Evolutionary conservation across 2,329 filamentous ascomycete species (phyloP).

Genomic region (Aureobasidium leucospermi): DNA sequence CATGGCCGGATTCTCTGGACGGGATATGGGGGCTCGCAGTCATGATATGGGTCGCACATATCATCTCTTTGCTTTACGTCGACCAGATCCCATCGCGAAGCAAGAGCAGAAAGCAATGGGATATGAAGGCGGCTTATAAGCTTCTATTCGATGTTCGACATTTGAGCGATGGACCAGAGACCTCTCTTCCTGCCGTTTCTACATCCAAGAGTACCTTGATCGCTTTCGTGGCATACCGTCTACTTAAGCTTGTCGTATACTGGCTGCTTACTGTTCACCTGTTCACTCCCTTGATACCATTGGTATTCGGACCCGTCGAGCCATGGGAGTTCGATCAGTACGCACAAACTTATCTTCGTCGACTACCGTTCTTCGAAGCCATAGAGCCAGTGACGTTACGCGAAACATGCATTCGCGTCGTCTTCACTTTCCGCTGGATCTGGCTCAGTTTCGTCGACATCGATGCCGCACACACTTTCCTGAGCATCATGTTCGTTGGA

Average conservation of each 20-base stretch:
- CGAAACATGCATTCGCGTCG: background rate
- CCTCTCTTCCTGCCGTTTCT: background rate
- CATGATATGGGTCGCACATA: background rate
- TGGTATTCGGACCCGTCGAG: background rate
- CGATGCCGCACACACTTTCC: background rate
- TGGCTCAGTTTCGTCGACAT: background rate
- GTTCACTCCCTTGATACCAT: background rate
- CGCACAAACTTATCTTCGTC: background rate
- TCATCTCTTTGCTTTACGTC: background rate
- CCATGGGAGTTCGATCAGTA: background rate
- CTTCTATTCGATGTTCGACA: background rate
- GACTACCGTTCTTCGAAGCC: background rate
- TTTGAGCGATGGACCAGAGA: background rate
- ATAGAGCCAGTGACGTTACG: background rate
- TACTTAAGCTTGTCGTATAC: background rate
- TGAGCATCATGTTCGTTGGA: conserved; percentile 7
- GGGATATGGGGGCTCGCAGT: background rate
- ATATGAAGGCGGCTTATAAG: background rate
- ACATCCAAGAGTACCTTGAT: background rate
- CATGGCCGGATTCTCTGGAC: background rate
- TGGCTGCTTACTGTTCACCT: background rate
- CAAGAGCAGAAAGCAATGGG: background rate
- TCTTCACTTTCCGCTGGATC: background rate
- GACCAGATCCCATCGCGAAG: background rate
- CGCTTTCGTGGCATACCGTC: background rate